These are phyloP conservation scores for Trichocladium uniseriatum DNA, from an alignment of 495 filamentous ascomycete genomes.

Conservation along the genomic window DNA sequence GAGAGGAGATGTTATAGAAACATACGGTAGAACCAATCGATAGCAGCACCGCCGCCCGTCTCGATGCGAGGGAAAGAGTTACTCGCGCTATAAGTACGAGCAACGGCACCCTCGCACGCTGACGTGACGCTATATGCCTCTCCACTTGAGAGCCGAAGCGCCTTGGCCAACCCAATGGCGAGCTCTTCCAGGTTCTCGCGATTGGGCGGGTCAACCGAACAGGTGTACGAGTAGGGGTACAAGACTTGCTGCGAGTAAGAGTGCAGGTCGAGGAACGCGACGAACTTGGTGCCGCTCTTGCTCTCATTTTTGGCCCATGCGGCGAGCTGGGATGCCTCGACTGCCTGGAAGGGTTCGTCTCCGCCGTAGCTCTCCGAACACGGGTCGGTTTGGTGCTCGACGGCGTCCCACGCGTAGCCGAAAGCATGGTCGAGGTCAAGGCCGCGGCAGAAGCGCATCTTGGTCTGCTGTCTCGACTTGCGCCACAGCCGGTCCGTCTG, in stretches of 20 bases:
- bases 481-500: slow-evolving; percentile 87
- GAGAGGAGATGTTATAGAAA: background rate
- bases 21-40: slow-evolving; percentile 87
- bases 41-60: slow-evolving; percentile 68
- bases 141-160: slow-evolving; percentile 67
- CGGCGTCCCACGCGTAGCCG: slow-evolving; percentile 73
- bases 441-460: slow-evolving; percentile 72
- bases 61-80: slow-evolving; percentile 42
- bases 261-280: slow-evolving; percentile 83
- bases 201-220: slow-evolving; percentile 64
- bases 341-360: slow-evolving; percentile 69
- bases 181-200: slow-evolving; percentile 88
- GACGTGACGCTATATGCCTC: slow-evolving; percentile 72
- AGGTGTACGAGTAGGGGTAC: slow-evolving; percentile 86
- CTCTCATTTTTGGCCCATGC: slow-evolving; percentile 84
- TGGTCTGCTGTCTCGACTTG: slow-evolving; percentile 84
- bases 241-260: slow-evolving; percentile 94
- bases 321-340: slow-evolving; percentile 66
- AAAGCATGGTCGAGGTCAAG: slow-evolving; percentile 84
- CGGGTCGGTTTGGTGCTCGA: slow-evolving; percentile 59
- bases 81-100: slow-evolving; percentile 23
- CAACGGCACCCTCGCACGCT: slow-evolving; percentile 76
- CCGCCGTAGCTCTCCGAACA: slow-evolving; percentile 91
- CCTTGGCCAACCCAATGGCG: slow-evolving; percentile 79
- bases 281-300: slow-evolving; percentile 60